Evolutionary conservation across 305 asterid genomes (phyloP), one percentile per base, ranked within the genome.

Genomic region (Fraxinus dipetala): DNA sequence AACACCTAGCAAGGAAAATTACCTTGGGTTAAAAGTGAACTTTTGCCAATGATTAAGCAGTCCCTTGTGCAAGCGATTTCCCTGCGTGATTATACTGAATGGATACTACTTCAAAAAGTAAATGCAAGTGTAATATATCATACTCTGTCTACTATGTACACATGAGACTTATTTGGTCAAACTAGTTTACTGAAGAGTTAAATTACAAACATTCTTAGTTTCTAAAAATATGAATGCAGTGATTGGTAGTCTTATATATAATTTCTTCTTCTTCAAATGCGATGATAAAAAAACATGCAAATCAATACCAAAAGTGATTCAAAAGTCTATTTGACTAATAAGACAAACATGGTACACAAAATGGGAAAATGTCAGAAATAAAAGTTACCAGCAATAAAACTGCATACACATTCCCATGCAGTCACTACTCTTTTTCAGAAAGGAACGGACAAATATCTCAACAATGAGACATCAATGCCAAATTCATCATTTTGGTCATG

Each of bases 21-120:
- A 96, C 98, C 98, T 96, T 3, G 99, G 97, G 86, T 96, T 96
- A 78, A 96, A 96, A 81, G 98, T 94, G 88, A 94, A 96, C 84
- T 94, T 96, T 90, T 91, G 98, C 96, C 97, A 96, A 87, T 96
- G 99, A 89, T 88, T 93, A 87, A 91, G 84, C 82, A 96, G 90
- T 81, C 93, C 98, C 91, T 93, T 94, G 80, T 96, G 95, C 87
- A 96, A 90, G 83, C 99, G 98, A 82, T 90, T 93, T 76, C 99
- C 99, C 99, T 95, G 89, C 5, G 81, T 73, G 65, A 84, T 83
- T 77, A 84, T 69, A 85, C 26, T 84, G 6, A 26, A 24, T 65
- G 34, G 73, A 26, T 65, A 65, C 73, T 26, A 26, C n/a, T 65
- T 65, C 73, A 65, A 24, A 65, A 65, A 0, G 70, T 65, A 26